Evolutionary conservation across 1,284 basidiomycete species (phyloP).

Genomic region (Ganoderma resinaceum): DNA sequence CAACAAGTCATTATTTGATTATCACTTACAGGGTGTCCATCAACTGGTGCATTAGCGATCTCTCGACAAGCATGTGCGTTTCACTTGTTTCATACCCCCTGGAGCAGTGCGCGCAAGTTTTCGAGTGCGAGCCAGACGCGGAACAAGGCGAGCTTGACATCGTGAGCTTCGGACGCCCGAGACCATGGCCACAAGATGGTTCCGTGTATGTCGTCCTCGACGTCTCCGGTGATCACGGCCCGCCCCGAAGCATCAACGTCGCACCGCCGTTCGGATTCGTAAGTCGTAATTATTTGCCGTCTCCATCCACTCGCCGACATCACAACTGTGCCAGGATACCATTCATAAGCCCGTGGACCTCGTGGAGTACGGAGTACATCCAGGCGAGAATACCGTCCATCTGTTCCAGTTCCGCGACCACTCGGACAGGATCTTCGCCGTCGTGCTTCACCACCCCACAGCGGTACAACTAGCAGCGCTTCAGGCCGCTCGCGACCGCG

Average conservation of each 20-base stretch:
- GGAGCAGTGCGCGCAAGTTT: conserved; percentile 7
- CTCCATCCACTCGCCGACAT: not conserved
- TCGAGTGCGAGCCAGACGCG: conserved; percentile 1
- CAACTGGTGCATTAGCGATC: conserved; percentile 13
- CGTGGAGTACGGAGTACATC: conserved; percentile 12
- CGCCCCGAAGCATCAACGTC: conserved; percentile 11
- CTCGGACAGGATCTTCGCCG: conserved; percentile 26
- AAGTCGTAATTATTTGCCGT: not conserved
- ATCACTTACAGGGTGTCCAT: not conserved
- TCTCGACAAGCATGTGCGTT: conserved; percentile 22
- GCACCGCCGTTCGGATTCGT: conserved; percentile 13
- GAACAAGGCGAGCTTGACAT: conserved; percentile 12
- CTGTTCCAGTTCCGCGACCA: conserved; percentile 29
- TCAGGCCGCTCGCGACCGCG: conserved; percentile 12
- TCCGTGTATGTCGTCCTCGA: conserved; percentile 15
- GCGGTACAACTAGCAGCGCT: conserved; percentile 21
- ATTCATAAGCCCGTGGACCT: conserved; percentile 20
- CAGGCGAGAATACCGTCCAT: conserved; percentile 20
- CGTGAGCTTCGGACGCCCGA: conserved; percentile 17
- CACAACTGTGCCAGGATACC: not conserved
- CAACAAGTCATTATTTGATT: not conserved
- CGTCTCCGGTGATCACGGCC: conserved; percentile 6
- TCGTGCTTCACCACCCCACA: conserved; percentile 28
- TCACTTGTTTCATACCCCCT: conserved; percentile 20
- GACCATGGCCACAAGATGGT: conserved; percentile 21